A percentile compares a stretch with the other conserved stretches of the same genome.
Conservation (phyloP, 2,329 filamentous ascomycete genomes). For the Beauveria varroae region DNA sequence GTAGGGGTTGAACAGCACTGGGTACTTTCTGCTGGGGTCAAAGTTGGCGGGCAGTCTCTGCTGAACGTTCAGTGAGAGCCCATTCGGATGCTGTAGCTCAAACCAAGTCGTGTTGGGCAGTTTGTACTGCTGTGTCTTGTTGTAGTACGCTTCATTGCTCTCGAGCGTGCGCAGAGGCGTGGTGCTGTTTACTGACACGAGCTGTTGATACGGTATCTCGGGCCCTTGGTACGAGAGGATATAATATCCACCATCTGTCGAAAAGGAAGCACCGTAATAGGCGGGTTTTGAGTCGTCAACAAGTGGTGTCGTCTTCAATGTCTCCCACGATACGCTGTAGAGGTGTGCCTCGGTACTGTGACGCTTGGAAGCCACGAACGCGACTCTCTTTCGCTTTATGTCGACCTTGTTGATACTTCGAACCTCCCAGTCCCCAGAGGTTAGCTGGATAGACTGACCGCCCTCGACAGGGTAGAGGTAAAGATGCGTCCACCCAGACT, state of each 20-base stretch:
- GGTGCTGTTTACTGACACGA: constrained; percentile 50
- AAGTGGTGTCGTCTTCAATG: constrained; percentile 46
- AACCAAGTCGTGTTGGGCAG: constrained; percentile 58
- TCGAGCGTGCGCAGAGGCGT: constrained; percentile 50
- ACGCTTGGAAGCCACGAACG: constrained; percentile 57
- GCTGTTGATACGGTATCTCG: constrained; percentile 61
- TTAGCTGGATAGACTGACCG: constrained; percentile 49
- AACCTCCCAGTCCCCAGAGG: constrained; percentile 60
- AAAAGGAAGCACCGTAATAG: constrained; percentile 59
- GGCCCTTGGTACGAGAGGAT: constrained; percentile 58
- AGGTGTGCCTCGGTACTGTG: constrained; percentile 62
- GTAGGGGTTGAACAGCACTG: constrained; percentile 60
- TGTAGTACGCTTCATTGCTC: constrained; percentile 50
- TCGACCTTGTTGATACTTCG: constrained; percentile 52
- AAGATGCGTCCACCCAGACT: constrained; percentile 61
- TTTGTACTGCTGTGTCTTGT: constrained; percentile 49
- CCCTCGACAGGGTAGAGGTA: constrained; percentile 55
- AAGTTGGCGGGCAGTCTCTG: constrained; percentile 59
- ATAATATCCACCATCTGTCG: constrained; percentile 54
- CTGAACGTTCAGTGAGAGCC: constrained; percentile 56
- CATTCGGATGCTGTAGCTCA: constrained; percentile 53
- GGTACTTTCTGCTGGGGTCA: constrained; percentile 54
- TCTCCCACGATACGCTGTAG: constrained; percentile 56
- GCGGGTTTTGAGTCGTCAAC: constrained; percentile 53
- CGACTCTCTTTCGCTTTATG: constrained; percentile 45